Conservation (phyloP, 2,329 filamentous ascomycete genomes). For the Pyricularia sp. region DNA sequence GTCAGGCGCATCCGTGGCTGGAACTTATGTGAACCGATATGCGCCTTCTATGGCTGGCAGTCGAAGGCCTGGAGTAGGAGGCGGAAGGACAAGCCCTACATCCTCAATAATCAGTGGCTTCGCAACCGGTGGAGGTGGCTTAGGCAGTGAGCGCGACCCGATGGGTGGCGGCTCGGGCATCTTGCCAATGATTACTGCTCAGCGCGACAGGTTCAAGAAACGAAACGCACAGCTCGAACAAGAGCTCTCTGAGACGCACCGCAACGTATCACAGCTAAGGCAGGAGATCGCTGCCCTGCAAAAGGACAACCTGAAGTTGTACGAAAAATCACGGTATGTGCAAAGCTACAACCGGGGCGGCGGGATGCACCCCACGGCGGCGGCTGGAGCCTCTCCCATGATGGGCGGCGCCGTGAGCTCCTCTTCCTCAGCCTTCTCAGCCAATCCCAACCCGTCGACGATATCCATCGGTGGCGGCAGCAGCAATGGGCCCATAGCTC, state of each 20-base stretch:
- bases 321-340: constrained; percentile 95
- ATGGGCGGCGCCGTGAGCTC: constrained; percentile 35
- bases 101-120: constrained; percentile 99
- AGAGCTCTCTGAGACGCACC: constrained; percentile 77
- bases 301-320: constrained; percentile 90
- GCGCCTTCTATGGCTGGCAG: constrained; percentile 49
- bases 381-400: not conserved
- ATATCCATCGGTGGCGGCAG: constrained; percentile 47
- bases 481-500: constrained; percentile 50
- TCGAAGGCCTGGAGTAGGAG: constrained; percentile 2
- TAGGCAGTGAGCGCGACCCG: constrained; percentile 40
- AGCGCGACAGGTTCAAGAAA: constrained; percentile 96
- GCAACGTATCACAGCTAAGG: constrained; percentile 72
- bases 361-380: constrained; percentile 25
- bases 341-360: constrained; percentile 79
- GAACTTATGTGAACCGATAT: constrained; percentile 77
- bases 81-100: constrained; percentile 69
- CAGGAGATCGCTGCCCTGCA: constrained; percentile 88
- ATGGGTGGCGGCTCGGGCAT: constrained; percentile 76
- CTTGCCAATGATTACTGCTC: constrained; percentile 94
- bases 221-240: constrained; percentile 85
- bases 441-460: constrained; percentile 68
- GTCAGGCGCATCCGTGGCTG: constrained; percentile 84
- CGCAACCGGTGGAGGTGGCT: constrained; percentile 19
- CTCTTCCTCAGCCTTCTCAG: constrained; percentile 52